These are phyloP conservation scores for Alternaria panax DNA, from an alignment of 2,329 filamentous ascomycete species.

Conservation along the genomic window DNA sequence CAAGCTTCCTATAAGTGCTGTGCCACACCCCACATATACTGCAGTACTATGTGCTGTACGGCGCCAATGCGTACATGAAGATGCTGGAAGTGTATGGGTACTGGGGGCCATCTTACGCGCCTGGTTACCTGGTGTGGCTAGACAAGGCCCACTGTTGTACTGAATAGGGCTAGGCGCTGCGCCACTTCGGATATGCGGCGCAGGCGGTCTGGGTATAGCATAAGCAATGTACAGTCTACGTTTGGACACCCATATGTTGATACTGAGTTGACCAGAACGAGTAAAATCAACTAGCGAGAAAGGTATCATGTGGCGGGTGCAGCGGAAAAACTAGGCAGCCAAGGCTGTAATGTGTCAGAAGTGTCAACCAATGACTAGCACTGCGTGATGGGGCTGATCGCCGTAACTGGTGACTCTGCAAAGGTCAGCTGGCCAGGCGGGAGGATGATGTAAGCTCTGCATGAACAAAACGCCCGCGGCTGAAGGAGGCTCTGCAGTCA, in stretches of 20 bases:
- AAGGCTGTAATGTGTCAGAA: neutral
- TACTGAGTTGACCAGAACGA: neutral
- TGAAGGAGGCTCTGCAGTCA: slow-evolving; percentile 29
- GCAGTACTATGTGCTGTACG: slow-evolving; percentile 18
- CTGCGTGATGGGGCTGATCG: slow-evolving; percentile 15
- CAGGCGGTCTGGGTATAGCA: slow-evolving; percentile 13
- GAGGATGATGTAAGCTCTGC: slow-evolving; percentile 25
- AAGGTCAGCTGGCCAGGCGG: slow-evolving; percentile 24
- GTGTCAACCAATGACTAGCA: slow-evolving; percentile 5
- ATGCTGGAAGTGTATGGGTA: slow-evolving; percentile 1
- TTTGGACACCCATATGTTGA: neutral
- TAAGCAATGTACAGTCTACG: slow-evolving; percentile 1
- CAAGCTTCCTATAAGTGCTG: slow-evolving; percentile 15
- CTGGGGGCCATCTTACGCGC: slow-evolving; percentile 22
- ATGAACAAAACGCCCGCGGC: slow-evolving; percentile 10
- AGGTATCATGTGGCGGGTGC: neutral
- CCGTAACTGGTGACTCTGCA: slow-evolving; percentile 11
- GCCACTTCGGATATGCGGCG: slow-evolving; percentile 31
- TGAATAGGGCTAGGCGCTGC: slow-evolving; percentile 19
- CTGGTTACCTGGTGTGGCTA: slow-evolving; percentile 15
- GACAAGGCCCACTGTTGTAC: slow-evolving; percentile 10
- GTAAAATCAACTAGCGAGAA: neutral
- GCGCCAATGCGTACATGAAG: slow-evolving; percentile 17
- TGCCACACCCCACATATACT: slow-evolving; percentile 7
- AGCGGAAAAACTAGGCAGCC: neutral